These are phyloP conservation scores for Daldinia vernicosa DNA, from an alignment of 495 filamentous ascomycete species.

Conservation along the genomic window DNA sequence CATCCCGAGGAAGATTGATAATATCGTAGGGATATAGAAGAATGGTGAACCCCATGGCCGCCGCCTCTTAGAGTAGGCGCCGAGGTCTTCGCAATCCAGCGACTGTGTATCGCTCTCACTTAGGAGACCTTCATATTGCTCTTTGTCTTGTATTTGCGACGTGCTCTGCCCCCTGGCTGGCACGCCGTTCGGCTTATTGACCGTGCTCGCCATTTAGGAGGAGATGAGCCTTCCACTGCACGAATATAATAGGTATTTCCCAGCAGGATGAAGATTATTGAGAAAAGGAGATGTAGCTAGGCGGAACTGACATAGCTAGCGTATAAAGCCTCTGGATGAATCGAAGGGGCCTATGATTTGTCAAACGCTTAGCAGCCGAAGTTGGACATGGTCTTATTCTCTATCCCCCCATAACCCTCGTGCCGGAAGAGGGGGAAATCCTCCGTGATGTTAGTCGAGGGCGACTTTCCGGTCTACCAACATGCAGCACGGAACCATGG, in stretches of 20 bases:
- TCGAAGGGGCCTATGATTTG: neutral
- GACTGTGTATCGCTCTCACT: slow-evolving; percentile 5
- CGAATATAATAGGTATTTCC: neutral
- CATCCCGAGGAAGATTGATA: neutral
- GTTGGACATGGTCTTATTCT: neutral
- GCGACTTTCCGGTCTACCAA: neutral
- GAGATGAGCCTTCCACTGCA: neutral
- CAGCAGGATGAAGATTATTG: neutral
- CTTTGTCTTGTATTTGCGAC: neutral
- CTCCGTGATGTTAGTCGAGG: neutral
- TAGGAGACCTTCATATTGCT: slow-evolving; percentile 16
- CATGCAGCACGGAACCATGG: neutral
- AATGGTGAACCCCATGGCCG: neutral
- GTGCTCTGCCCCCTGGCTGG: neutral
- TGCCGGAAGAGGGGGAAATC: neutral
- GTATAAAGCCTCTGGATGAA: neutral
- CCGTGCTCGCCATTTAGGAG: neutral
- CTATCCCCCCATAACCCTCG: neutral
- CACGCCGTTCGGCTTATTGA: neutral
- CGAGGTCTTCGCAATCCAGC: neutral
- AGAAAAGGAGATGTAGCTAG: neutral
- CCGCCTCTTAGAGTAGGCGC: neutral
- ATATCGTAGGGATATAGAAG: neutral
- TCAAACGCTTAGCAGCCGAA: neutral
- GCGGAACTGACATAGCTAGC: neutral